Evolutionary conservation across 345 rosid genomes (phyloP).

Genomic region (Lagerstroemia speciosa): DNA sequence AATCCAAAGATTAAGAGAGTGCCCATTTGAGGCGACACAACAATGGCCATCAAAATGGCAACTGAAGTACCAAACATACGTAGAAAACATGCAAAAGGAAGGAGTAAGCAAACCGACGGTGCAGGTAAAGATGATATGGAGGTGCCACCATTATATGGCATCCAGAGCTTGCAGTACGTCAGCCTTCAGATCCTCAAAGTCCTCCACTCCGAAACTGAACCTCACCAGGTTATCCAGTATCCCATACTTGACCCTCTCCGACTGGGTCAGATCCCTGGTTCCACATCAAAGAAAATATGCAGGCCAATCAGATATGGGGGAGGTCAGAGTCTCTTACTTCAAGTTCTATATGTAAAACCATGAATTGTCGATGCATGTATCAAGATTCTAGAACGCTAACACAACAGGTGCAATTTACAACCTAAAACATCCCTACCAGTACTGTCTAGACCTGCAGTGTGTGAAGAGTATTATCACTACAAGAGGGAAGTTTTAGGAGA

Average conservation of each 20-base stretch:
- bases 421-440: no score
- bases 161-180: slow-evolving; percentile 87
- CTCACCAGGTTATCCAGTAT: slow-evolving; percentile 87
- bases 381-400: no score
- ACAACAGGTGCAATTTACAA: no score
- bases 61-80: slow-evolving; percentile 13
- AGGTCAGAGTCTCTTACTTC: not conserved
- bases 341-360: not conserved
- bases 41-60: slow-evolving; percentile 10
- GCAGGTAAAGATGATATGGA: not conserved
- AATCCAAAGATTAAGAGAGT: not conserved
- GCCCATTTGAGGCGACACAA: not conserved
- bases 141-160: slow-evolving; percentile 26
- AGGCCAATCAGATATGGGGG: not conserved
- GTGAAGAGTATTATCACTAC: not conserved
- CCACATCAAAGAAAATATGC: not conserved
- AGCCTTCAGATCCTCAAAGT: slow-evolving; percentile 77
- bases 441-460: not conserved
- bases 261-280: slow-evolving; percentile 73
- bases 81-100: not conserved
- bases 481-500: not conserved
- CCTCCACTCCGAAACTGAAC: slow-evolving; percentile 94
- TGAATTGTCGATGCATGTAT: no score
- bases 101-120: not conserved
- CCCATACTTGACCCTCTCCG: slow-evolving; percentile 70